Percentiles rank a stretch among this genome's conserved stretches.
Evolutionary conservation across 2,329 filamentous ascomycete species (phyloP).

Genomic region (Diaporthe velutina): DNA sequence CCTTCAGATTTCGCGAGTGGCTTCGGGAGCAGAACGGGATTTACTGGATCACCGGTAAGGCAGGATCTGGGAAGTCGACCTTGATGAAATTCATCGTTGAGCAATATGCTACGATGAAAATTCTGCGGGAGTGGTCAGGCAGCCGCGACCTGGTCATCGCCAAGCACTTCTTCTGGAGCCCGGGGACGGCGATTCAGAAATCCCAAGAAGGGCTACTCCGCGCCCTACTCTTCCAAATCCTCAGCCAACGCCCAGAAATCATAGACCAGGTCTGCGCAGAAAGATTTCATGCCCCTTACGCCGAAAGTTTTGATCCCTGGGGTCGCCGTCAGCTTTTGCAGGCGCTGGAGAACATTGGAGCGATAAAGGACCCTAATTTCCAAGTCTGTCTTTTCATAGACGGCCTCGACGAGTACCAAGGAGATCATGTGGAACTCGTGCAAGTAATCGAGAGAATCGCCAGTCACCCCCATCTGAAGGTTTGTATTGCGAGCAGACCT

Average conservation of each 20-base stretch:
- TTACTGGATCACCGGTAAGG: slow-evolving; percentile 30
- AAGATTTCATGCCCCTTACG: not conserved
- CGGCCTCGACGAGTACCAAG: slow-evolving; percentile 42
- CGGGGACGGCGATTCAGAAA: slow-evolving; percentile 32
- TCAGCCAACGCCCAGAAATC: slow-evolving; percentile 23
- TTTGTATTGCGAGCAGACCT: slow-evolving; percentile 39
- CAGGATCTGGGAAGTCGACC: slow-evolving; percentile 31
- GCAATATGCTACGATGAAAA: not conserved
- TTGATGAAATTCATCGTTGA: slow-evolving; percentile 30
- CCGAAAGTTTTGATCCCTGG: slow-evolving; percentile 18
- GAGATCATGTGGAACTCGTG: slow-evolving; percentile 37
- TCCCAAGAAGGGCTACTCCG: slow-evolving; percentile 36
- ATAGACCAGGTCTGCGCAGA: slow-evolving; percentile 13
- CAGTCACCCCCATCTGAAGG: slow-evolving; percentile 27
- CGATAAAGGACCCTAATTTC: not conserved
- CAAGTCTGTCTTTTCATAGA: slow-evolving; percentile 49
- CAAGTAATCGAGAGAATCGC: slow-evolving; percentile 32
- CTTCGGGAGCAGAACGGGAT: slow-evolving; percentile 23
- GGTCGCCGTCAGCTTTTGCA: not conserved
- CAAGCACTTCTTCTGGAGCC: slow-evolving; percentile 38
- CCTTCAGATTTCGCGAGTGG: slow-evolving; percentile 18
- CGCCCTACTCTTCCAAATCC: slow-evolving; percentile 31
- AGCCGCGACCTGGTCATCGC: not conserved
- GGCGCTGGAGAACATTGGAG: not conserved
- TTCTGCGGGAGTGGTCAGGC: slow-evolving; percentile 5